These are phyloP conservation scores for Crithidia bombi DNA, from an alignment of 208 protist species.

Conservation along the genomic window DNA sequence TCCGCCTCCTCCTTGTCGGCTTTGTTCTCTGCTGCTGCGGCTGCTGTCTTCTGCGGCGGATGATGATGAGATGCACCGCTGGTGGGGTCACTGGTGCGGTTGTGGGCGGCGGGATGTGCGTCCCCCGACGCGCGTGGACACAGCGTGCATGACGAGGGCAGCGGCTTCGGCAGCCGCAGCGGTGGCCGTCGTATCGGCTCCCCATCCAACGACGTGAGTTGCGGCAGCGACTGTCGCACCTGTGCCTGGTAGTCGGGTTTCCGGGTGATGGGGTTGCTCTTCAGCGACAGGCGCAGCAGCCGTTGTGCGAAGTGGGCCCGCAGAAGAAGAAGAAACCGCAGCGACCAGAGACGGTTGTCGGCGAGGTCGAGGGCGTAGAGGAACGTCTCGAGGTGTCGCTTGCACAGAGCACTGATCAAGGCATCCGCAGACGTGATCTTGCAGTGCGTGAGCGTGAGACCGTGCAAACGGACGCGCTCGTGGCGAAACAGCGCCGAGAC, in stretches of 20 bases:
- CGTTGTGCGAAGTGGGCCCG: conserved; percentile 71
- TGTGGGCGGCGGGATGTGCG: too few species aligned
- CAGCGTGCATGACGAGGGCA: conserved; percentile 45
- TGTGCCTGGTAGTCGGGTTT: conserved; percentile 91
- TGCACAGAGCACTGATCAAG: conserved; percentile 67
- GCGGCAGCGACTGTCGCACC: conserved; percentile 75
- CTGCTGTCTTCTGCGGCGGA: neutral
- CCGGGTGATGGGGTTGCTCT: conserved; percentile 79
- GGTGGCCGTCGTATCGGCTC: conserved; percentile 77
- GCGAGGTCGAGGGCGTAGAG: conserved; percentile 83
- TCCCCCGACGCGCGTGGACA: too few species aligned
- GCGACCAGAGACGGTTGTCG: conserved; percentile 72
- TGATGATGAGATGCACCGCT: conserved; percentile 3
- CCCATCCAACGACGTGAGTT: conserved; percentile 78
- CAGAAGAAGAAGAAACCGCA: conserved; percentile 81
- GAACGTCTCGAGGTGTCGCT: conserved; percentile 44
- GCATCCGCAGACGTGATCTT: conserved; percentile 64
- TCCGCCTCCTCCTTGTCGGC: conserved; percentile 22
- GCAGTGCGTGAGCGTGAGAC: conserved; percentile 53
- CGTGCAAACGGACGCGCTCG: conserved; percentile 46
- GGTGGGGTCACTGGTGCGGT: too few species aligned
- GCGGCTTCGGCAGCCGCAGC: conserved; percentile 62
- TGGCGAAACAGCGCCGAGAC: conserved; percentile 28
- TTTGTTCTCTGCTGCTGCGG: neutral
- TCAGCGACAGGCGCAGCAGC: conserved; percentile 75